Percentiles rank a stretch among this genome's conserved stretches.
Evolutionary conservation across 495 filamentous ascomycete species (phyloP).

Genomic region (Pseudomonodictys pantanalensis): DNA sequence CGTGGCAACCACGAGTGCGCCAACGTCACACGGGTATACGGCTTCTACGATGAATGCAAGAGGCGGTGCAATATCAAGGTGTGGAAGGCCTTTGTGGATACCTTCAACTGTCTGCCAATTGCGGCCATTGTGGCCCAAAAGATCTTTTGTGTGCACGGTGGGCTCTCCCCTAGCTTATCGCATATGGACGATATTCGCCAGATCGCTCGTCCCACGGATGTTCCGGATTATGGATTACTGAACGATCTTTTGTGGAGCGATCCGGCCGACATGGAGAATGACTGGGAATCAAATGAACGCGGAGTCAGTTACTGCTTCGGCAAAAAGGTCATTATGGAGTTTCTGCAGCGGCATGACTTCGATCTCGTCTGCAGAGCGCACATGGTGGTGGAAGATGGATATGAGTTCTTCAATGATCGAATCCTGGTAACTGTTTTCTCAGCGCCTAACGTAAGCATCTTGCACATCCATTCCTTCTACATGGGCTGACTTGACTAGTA

Average conservation of each 20-base stretch:
- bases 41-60: constrained; percentile 99
- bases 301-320: constrained; percentile 99
- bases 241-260: constrained; percentile 98
- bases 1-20: constrained; percentile 98
- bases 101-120: constrained; percentile 94
- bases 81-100: constrained; percentile 98
- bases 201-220: constrained; percentile 93
- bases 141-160: constrained; percentile 98
- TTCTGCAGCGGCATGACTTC: constrained; percentile 91
- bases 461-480: constrained; percentile 31
- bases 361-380: constrained; percentile 95
- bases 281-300: constrained; percentile 97
- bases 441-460: constrained; percentile 81
- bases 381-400: constrained; percentile 99
- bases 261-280: constrained; percentile 93
- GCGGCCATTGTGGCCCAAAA: constrained; percentile 95
- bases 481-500: constrained; percentile 57
- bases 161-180: constrained; percentile 82
- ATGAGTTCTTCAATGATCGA: constrained; percentile 97
- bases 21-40: constrained; percentile 97
- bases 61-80: constrained; percentile 95
- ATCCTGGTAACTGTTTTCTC: constrained; percentile 97
- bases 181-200: constrained; percentile 99
- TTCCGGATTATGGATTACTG: constrained; percentile 93
- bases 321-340: constrained; percentile 97